Conservation (phyloP, 805 yeast species). For the Candida chauliodis region DNA sequence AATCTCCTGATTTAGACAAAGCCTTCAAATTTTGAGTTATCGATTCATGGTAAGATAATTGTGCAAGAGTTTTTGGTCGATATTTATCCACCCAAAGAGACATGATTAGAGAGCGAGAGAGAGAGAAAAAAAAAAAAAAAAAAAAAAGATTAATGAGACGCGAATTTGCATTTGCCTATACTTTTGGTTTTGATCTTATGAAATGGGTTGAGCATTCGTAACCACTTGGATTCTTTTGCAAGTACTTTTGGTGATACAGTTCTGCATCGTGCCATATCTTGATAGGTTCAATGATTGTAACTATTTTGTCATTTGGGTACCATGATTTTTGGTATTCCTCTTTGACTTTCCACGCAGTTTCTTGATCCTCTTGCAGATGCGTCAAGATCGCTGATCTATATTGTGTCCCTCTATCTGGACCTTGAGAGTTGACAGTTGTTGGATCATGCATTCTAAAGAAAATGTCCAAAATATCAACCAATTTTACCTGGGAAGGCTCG, state of each 20-base stretch:
- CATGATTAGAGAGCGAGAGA: conserved; percentile 52
- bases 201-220: conserved; percentile 90
- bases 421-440: conserved; percentile 77
- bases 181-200: conserved; percentile 60
- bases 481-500: conserved; percentile 62
- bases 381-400: conserved; percentile 81
- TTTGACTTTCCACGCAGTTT: conserved; percentile 43
- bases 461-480: conserved; percentile 67
- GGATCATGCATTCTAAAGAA: conserved; percentile 95
- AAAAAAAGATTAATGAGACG: conserved; percentile 1
- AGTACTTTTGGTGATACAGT: conserved; percentile 84
- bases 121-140: no score
- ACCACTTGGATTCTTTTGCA: conserved; percentile 77
- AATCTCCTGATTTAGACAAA: conserved; percentile 66
- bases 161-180: conserved; percentile 2
- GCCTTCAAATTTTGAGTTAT: conserved; percentile 64
- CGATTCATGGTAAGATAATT: conserved; percentile 62
- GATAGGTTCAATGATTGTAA: conserved; percentile 67
- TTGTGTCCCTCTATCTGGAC: conserved; percentile 86
- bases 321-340: conserved; percentile 65
- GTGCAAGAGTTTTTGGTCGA: conserved; percentile 68
- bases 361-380: conserved; percentile 49
- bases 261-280: conserved; percentile 88
- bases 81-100: conserved; percentile 96
- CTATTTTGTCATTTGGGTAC: conserved; percentile 68